Percentiles rank a stretch among this genome's conserved stretches.
These are phyloP conservation scores for Dactylis glomerata DNA, from an alignment of 176 grass and related monocot genomes.

Conservation along the genomic window DNA sequence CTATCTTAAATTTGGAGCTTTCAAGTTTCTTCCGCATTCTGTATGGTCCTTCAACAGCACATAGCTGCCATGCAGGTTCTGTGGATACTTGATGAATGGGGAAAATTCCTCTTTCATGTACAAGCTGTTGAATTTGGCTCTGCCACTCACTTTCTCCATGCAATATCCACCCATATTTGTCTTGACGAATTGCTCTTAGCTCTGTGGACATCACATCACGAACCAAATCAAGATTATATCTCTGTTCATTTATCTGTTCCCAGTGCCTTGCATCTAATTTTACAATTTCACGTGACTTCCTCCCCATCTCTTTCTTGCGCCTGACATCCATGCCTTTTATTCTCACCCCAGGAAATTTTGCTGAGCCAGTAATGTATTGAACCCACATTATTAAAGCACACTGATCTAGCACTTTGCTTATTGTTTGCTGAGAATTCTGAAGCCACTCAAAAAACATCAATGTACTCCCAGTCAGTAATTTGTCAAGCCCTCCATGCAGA, in stretches of 20 bases:
- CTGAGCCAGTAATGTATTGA: slow-evolving; percentile 79
- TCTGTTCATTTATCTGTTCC: slow-evolving; percentile 85
- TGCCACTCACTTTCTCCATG: slow-evolving; percentile 99
- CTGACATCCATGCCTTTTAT: slow-evolving; percentile 97
- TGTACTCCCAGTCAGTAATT: slow-evolving; percentile 72
- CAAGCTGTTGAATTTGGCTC: slow-evolving; percentile 85
- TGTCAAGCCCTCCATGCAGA: slow-evolving; percentile 88
- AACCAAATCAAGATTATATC: slow-evolving; percentile 76
- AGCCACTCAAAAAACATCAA: slow-evolving; percentile 91
- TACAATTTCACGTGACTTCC: slow-evolving; percentile 68
- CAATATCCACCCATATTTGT: slow-evolving; percentile 99
- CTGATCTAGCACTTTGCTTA: slow-evolving; percentile 88
- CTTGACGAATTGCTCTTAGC: slow-evolving; percentile 89
- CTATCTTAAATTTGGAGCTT: slow-evolving; percentile 78
- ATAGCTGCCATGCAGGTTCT: slow-evolving; percentile 81
- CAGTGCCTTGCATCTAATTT: slow-evolving; percentile 75
- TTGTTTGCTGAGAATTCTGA: slow-evolving; percentile 62
- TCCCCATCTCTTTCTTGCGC: slow-evolving; percentile 92
- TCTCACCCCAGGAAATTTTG: slow-evolving; percentile 97
- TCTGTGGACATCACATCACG: slow-evolving; percentile 94
- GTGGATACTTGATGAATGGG: slow-evolving; percentile 58
- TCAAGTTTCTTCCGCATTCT: slow-evolving; percentile 98
- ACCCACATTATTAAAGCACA: slow-evolving; percentile 95
- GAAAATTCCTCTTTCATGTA: slow-evolving; percentile 96
- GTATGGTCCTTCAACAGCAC: slow-evolving; percentile 95